Conservation (phyloP, 768 basidiomycete genomes). For the Coprinellus aureogranulatus region DNA sequence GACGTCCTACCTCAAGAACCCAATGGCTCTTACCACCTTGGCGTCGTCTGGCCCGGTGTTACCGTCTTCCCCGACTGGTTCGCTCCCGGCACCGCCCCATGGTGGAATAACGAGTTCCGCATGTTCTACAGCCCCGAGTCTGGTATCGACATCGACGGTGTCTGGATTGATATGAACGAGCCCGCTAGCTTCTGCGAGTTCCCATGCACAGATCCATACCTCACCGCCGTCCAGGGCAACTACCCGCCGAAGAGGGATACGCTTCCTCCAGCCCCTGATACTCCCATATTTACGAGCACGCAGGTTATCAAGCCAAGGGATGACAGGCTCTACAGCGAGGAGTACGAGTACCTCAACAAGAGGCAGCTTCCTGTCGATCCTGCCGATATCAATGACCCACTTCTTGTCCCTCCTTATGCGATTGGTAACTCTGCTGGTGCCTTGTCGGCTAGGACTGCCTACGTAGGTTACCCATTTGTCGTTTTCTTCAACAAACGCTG, state of each 20-base stretch:
- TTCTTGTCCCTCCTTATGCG: slow-evolving; percentile 53
- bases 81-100: background rate
- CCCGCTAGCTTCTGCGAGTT: slow-evolving; percentile 64
- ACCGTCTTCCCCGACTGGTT: slow-evolving; percentile 53
- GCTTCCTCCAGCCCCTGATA: slow-evolving; percentile 49
- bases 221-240: slow-evolving; percentile 49
- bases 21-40: slow-evolving; percentile 56
- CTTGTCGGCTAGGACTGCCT: slow-evolving; percentile 55
- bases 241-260: slow-evolving; percentile 54
- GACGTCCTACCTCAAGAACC: slow-evolving; percentile 63
- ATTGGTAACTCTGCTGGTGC: slow-evolving; percentile 57
- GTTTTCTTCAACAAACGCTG: background rate
- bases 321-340: too few relatives aligned
- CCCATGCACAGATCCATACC: slow-evolving; percentile 60
- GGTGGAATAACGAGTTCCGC: slow-evolving; percentile 61
- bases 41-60: slow-evolving; percentile 67
- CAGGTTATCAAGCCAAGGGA: too few relatives aligned
- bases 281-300: slow-evolving; percentile 44
- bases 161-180: slow-evolving; percentile 79
- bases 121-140: slow-evolving; percentile 51
- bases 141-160: slow-evolving; percentile 66
- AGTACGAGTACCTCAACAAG: background rate
- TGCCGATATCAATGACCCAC: slow-evolving; percentile 27
- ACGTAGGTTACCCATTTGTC: slow-evolving; percentile 35
- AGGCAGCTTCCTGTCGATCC: slow-evolving; percentile 16